A percentile compares a stretch with the other conserved stretches of the same genome.
These are phyloP conservation scores for Pseudozyma tsukubaensis DNA, from an alignment of 1,284 basidiomycete species.

Conservation along the genomic window DNA sequence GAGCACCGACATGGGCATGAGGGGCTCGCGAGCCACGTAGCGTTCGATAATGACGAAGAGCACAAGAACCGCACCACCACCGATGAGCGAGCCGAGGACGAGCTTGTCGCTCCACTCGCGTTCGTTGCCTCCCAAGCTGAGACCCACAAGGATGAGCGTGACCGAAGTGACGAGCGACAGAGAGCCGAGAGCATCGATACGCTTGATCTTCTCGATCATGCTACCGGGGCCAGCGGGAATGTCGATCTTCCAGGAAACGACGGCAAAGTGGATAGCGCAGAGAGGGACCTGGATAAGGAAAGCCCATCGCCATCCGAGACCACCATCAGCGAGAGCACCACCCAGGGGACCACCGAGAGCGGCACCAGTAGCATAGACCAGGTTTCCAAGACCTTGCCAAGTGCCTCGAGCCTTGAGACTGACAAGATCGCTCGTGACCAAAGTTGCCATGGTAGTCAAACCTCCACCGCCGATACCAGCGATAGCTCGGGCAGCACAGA, in stretches of 20 bases:
- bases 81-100: constrained; percentile 58
- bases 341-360: constrained; percentile 66
- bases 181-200: constrained; percentile 69
- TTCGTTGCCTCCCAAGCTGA: constrained; percentile 67
- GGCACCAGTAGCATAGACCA: constrained; percentile 68
- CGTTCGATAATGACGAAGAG: constrained; percentile 71
- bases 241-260: constrained; percentile 69
- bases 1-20: constrained; percentile 69
- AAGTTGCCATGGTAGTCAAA: constrained; percentile 70
- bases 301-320: constrained; percentile 65
- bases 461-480: constrained; percentile 71
- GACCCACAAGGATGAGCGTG: constrained; percentile 66
- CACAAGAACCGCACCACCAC: constrained; percentile 72
- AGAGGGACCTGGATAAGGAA: constrained; percentile 69
- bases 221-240: constrained; percentile 69
- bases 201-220: constrained; percentile 69
- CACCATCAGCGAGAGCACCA: constrained; percentile 60
- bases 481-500: constrained; percentile 69
- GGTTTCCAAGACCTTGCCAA: constrained; percentile 69
- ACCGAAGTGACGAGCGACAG: constrained; percentile 69
- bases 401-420: constrained; percentile 70
- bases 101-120: constrained; percentile 60
- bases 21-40: constrained; percentile 69
- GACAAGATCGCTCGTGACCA: constrained; percentile 70
- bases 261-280: constrained; percentile 68